phyloP scores from a whole-genome alignment of 2,329 filamentous ascomycete genomes.

The Thielaviopsis punctulata region DNA sequence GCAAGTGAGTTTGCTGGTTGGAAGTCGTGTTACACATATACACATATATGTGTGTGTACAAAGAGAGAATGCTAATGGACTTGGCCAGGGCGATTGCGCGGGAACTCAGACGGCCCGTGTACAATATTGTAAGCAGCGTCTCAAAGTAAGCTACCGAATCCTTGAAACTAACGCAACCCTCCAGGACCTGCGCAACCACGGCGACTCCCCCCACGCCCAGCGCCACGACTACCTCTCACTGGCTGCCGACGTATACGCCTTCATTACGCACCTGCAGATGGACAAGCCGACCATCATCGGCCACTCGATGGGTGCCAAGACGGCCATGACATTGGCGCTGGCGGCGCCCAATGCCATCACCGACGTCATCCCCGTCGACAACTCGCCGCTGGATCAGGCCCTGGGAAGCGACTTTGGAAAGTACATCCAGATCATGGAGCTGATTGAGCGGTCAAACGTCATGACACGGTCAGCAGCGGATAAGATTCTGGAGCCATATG shows the following conservation, averaged over 20 bases:
- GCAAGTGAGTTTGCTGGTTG: conserved; percentile 50
- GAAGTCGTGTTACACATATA: background rate
- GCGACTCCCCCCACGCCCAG: conserved; percentile 63
- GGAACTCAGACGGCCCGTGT: conserved; percentile 65
- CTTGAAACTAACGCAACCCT: conserved; percentile 12
- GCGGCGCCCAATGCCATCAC: conserved; percentile 47
- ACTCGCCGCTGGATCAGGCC: conserved; percentile 69
- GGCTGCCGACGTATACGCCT: conserved; percentile 66
- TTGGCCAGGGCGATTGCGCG: conserved; percentile 55
- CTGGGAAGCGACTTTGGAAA: conserved; percentile 58
- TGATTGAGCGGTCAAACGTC: conserved; percentile 52
- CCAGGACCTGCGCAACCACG: conserved; percentile 83
- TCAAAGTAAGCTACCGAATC: background rate
- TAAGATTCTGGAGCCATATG: conserved; percentile 56
- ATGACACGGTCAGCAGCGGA: conserved; percentile 64
- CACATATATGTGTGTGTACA: background rate
- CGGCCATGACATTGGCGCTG: conserved; percentile 74
- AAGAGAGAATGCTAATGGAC: background rate
- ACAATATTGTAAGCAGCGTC: conserved; percentile 49
- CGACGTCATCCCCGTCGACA: conserved; percentile 72
- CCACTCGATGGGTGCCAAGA: conserved; percentile 94
- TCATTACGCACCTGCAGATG: conserved; percentile 57
- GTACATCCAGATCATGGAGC: conserved; percentile 73
- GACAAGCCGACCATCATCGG: conserved; percentile 63
- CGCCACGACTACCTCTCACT: conserved; percentile 68